These are phyloP conservation scores for Ehretia macrophylla DNA, from an alignment of 257 asterid species.

Conservation along the genomic window DNA sequence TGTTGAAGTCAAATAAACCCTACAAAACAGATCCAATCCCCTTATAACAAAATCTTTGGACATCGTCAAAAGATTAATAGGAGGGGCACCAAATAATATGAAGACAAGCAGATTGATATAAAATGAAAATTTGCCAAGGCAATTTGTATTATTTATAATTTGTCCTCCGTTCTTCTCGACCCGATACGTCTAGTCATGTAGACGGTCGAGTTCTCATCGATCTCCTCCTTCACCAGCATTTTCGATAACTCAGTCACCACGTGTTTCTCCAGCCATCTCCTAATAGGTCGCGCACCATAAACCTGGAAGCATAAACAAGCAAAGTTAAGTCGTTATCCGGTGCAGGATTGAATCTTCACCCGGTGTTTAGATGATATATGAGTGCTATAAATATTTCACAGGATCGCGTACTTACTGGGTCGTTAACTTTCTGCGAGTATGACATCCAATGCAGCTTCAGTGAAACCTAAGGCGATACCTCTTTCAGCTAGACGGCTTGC, in stretches of 20 bases:
- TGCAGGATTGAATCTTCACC: neutral
- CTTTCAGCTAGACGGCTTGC: slow-evolving; percentile 76
- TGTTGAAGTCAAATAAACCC: no score
- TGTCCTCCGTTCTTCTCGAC: slow-evolving; percentile 90
- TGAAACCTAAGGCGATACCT: slow-evolving; percentile 76
- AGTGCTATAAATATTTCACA: neutral
- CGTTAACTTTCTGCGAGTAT: slow-evolving; percentile 70
- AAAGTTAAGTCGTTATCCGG: neutral
- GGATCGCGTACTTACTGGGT: slow-evolving; percentile 49
- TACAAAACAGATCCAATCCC: no score
- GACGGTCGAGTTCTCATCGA: slow-evolving; percentile 80
- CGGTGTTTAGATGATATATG: neutral
- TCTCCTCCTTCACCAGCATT: slow-evolving; percentile 80
- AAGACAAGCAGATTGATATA: no score
- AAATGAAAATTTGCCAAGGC: no score
- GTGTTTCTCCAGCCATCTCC: slow-evolving; percentile 87
- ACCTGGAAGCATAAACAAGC: slow-evolving; percentile 26
- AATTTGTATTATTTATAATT: no score
- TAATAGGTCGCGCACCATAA: slow-evolving; percentile 81
- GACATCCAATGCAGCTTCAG: slow-evolving; percentile 65
- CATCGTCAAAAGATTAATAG: no score
- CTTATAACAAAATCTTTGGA: no score
- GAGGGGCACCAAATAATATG: no score
- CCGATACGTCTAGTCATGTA: slow-evolving; percentile 41
- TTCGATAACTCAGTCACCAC: slow-evolving; percentile 80